Evolutionary conservation across 257 asterid genomes (phyloP), one percentile per base, ranked within the genome.

Genomic region (Nicotiana otophora): DNA sequence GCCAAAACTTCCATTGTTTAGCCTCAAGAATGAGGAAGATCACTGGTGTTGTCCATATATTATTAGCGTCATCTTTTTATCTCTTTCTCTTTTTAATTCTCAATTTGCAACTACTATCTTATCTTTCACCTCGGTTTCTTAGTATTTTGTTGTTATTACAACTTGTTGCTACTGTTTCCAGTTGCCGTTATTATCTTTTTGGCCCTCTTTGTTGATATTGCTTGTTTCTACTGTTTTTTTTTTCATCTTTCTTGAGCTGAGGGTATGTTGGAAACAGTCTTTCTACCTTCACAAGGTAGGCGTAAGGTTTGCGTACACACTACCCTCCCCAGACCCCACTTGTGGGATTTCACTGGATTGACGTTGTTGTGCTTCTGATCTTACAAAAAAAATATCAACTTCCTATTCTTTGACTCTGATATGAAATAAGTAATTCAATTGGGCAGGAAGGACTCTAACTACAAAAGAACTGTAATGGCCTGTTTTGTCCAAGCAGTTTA

Each of bases 401-500:
- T 70, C 10, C n/a, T 16, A 58, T 5, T 58, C 63, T 72, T 20
- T 23, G 60, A 42, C 15, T 58, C 12, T 62, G 19, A 63, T 0
- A 19, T 19, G 1, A 19, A 63, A 63, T 63, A 12, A 11, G 36
- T 10, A 46, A 3, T 46, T 46, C 8, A 9, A 74, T 3, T 74
- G 63, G 1, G n/a, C 96, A 93, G 97, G 97, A 93, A 93, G 86
- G 89, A 93, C 63, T 81, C 86, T n/a, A 93, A 93, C 30, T 93
- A 93, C 86, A 93, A 86, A 77, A 89, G 97, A 85, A 93, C 93
- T 0, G 97, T 93, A 14, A 89, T 90, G 19, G 89, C 97, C 11
- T 93, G 97, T 89, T 93, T 93, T n/a, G 92, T 93, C 46, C 95
- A 91, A 86, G 95, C 95, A 36, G 93, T 92, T 8, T 93, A 93